Conservation (phyloP, 2,329 filamentous ascomycete genomes). For the Chrysosphaeria jannelii region DNA sequence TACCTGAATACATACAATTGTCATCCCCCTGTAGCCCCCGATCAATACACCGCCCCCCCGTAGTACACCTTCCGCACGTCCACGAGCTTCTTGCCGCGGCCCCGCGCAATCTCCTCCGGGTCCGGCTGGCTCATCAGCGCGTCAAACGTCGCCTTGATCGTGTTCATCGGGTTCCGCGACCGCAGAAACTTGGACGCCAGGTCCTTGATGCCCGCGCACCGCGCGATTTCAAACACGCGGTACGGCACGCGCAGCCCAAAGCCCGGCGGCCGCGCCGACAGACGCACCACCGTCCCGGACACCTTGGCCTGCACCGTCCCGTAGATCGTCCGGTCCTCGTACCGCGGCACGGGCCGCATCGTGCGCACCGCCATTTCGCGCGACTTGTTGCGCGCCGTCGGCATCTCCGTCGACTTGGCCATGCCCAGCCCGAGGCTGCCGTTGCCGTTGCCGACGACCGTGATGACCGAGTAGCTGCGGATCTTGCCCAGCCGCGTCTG, state of each 20-base stretch:
- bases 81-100: conserved; percentile 78
- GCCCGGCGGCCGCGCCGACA: conserved; percentile 71
- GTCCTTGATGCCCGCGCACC: conserved; percentile 61
- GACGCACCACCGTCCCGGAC: conserved; percentile 56
- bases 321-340: conserved; percentile 77
- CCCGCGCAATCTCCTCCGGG: conserved; percentile 70
- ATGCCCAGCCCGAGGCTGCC: conserved; percentile 71
- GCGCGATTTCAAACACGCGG: conserved; percentile 83
- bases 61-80: conserved; percentile 96
- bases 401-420: conserved; percentile 53
- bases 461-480: conserved; percentile 39
- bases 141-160: conserved; percentile 68
- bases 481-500: conserved; percentile 95
- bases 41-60: conserved; percentile 37
- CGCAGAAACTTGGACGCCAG: conserved; percentile 58
- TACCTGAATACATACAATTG: no score
- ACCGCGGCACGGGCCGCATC: conserved; percentile 74
- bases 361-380: conserved; percentile 61
- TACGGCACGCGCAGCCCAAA: conserved; percentile 82
- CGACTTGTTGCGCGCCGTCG: conserved; percentile 39
- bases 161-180: conserved; percentile 90
- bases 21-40: neutral
- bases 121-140: conserved; percentile 59
- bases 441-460: conserved; percentile 62
- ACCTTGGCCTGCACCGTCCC: conserved; percentile 63